Evolutionary conservation across 306 rosid genomes (phyloP).

Genomic region (Prosopis cineraria): DNA sequence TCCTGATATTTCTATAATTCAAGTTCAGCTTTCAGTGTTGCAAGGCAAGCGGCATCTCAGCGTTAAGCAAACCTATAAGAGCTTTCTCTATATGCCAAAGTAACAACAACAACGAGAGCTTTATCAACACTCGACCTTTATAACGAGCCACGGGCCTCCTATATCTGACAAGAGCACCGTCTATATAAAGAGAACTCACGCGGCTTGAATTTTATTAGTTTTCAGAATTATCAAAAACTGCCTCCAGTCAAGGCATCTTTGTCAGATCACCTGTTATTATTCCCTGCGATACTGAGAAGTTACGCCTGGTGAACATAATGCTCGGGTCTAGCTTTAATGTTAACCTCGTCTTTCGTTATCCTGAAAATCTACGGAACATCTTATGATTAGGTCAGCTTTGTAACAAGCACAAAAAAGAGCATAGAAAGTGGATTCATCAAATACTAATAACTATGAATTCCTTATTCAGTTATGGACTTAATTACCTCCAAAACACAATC

Average conservation of each 20-base stretch:
- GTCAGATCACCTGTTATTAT: neutral
- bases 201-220: neutral
- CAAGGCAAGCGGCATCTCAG: no score
- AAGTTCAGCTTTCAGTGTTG: slow-evolving; percentile 2
- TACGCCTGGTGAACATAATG: neutral
- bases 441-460: no score
- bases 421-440: slow-evolving; percentile 71
- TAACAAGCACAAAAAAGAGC: slow-evolving; percentile 75
- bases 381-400: slow-evolving; percentile 72
- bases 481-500: no score
- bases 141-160: no score
- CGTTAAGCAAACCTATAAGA: no score
- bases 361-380: slow-evolving; percentile 60
- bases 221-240: neutral
- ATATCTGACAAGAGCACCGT: slow-evolving; percentile 10
- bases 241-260: neutral
- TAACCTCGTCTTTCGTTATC: neutral
- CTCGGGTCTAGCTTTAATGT: neutral
- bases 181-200: neutral
- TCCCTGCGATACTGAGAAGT: neutral
- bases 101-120: no score
- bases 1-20: neutral
- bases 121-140: no score
- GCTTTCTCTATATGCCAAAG: no score
- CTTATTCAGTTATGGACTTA: no score